Percentiles rank a stretch among this genome's conserved stretches.
Conservation (phyloP, 2,329 filamentous ascomycete species). For the Xylaria sp. region DNA sequence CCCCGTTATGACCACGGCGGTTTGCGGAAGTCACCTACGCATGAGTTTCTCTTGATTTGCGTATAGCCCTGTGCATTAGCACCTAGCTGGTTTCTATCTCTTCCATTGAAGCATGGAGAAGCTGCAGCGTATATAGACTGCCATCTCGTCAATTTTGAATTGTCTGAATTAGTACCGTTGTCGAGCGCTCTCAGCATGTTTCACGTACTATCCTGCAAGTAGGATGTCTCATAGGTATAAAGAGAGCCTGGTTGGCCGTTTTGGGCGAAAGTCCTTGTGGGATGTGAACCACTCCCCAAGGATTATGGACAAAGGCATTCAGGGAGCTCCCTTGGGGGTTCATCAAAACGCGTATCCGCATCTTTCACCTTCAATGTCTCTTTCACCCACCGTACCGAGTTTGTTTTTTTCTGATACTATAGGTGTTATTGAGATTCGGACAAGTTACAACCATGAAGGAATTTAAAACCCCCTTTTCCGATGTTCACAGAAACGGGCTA, state of each 20-base stretch:
- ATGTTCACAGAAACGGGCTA: conserved; percentile 10
- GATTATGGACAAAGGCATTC: conserved; percentile 37
- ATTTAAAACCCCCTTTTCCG: conserved; percentile 24
- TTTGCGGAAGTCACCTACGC: too few species aligned
- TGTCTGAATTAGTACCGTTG: not conserved
- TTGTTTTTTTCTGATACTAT: not conserved
- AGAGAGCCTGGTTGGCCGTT: conserved; percentile 18
- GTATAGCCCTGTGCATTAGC: not conserved
- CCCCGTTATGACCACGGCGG: too few species aligned
- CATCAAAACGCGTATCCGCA: conserved; percentile 16
- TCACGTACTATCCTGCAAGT: not conserved
- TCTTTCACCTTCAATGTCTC: not conserved
- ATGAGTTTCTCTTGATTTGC: not conserved
- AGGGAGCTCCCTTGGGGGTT: conserved; percentile 17
- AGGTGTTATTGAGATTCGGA: not conserved
- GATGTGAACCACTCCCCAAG: conserved; percentile 29
- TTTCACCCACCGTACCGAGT: conserved; percentile 2
- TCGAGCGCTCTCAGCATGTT: not conserved
- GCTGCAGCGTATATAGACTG: not conserved
- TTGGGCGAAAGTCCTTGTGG: conserved; percentile 33
- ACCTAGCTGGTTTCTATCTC: not conserved
- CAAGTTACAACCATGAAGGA: conserved; percentile 19
- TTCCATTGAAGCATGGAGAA: not conserved
- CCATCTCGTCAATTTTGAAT: too few species aligned
- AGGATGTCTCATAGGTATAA: conserved; percentile 20